Conservation (phyloP, 495 filamentous ascomycete genomes). For the Letharia columbiana region DNA sequence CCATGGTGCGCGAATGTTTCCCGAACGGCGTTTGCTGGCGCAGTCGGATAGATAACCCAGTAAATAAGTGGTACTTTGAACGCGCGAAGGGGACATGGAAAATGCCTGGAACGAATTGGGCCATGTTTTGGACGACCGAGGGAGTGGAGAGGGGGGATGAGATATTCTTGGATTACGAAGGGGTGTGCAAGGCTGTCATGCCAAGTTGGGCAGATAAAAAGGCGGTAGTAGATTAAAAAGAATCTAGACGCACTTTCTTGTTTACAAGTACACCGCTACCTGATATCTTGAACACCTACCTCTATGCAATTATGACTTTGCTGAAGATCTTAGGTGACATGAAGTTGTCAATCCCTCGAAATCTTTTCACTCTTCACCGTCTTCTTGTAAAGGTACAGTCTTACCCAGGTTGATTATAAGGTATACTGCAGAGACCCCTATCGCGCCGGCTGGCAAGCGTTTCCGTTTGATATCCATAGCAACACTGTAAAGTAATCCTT, state of each 20-base stretch:
- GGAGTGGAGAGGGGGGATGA: slow-evolving; percentile 43
- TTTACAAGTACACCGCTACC: background rate
- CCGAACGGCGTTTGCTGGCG: slow-evolving; percentile 75
- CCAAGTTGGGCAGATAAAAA: slow-evolving; percentile 69
- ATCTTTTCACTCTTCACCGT: background rate
- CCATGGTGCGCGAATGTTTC: slow-evolving; percentile 84
- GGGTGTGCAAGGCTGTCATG: slow-evolving; percentile 66
- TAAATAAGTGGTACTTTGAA: slow-evolving; percentile 96
- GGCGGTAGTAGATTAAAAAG: slow-evolving; percentile 8
- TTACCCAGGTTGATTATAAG: background rate
- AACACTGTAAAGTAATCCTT: too few relatives aligned
- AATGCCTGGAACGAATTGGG: slow-evolving; percentile 69
- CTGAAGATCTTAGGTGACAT: background rate
- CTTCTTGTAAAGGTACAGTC: background rate
- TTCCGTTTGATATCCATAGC: background rate
- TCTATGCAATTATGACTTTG: background rate
- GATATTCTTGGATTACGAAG: slow-evolving; percentile 70
- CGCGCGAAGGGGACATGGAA: slow-evolving; percentile 74
- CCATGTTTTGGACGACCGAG: slow-evolving; percentile 95
- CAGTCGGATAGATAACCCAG: slow-evolving; percentile 70
- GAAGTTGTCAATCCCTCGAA: background rate
- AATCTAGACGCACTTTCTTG: background rate
- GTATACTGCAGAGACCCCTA: background rate
- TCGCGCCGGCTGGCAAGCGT: background rate
- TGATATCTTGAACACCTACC: background rate